Evolutionary conservation across 306 rosid species (phyloP), one percentile per base, ranked within the genome.

Genomic region (Crotalaria pallida): DNA sequence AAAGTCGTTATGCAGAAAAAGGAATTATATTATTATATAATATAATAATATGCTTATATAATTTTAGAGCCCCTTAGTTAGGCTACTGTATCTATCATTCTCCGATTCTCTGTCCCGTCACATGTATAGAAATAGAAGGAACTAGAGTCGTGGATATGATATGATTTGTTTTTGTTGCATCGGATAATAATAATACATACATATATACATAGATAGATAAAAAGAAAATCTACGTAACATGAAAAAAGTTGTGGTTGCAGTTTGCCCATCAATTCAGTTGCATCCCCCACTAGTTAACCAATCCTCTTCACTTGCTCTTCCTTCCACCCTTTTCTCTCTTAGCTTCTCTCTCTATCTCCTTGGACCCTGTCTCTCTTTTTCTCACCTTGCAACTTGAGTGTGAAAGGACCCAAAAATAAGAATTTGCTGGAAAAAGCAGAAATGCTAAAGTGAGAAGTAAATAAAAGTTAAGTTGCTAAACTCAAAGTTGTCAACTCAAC

Each of bases 181-280:
- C 17, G 72, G 81, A 81, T 76, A 84, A 79, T 85, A 63, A 77
- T n/a, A n/a, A n/a, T n/a, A n/a, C n/a, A n/a, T n/a, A n/a, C n/a
- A n/a, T n/a, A n/a, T n/a, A n/a, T n/a, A n/a, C n/a, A n/a, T n/a
- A n/a, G n/a, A n/a, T 85, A 63, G 74, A 66, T 68, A 63, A 65
- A 65, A 18, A 47, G 56, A 55, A 79, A 72, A 65, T 72, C 38
- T 13, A 11, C 21, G 50, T 69, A 55, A 40, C 40, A 85, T 31
- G 17, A 71, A 45, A 81, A 85, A 83, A 62, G 77, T 63, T 78
- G 97, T 91, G 99, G 99, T 84, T 82, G 70, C 62, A 65, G 63
- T 70, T 86, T 66, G 84, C 79, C 81, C 69, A 63, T 83, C 95
- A 80, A 78, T 85, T 86, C 82, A 72, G 66, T 16, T 31, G 92